Conservation (phyloP, 768 basidiomycete genomes). For the Heimioporus sp. region DNA sequence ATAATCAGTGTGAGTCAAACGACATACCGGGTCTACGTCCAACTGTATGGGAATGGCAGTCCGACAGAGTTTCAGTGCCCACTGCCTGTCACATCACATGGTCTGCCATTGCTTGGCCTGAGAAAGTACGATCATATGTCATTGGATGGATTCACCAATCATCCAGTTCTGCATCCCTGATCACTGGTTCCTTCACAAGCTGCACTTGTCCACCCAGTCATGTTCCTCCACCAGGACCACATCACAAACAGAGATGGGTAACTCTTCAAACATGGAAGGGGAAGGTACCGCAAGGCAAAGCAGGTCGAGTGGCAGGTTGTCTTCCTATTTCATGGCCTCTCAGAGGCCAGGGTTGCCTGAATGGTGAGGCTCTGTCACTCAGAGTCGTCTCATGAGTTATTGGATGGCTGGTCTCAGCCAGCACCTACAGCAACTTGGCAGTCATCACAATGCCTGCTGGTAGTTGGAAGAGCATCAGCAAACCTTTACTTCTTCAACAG, state of each 20-base stretch:
- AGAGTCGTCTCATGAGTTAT: conserved; percentile 61
- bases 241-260: not conserved
- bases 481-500: conserved; percentile 59
- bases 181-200: conserved; percentile 75
- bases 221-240: conserved; percentile 50
- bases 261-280: conserved; percentile 38
- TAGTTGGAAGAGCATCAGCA: conserved; percentile 66
- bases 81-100: too few species aligned
- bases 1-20: not conserved
- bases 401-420: conserved; percentile 61
- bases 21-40: conserved; percentile 62
- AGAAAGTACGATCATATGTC: too few species aligned
- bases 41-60: conserved; percentile 46
- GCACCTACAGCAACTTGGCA: conserved; percentile 38
- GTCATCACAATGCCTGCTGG: conserved; percentile 30
- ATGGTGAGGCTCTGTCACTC: conserved; percentile 53
- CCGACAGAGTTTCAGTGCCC: too few species aligned
- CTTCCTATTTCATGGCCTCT: conserved; percentile 15
- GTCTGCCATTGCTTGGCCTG: too few species aligned
- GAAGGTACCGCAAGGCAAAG: conserved; percentile 65
- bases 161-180: conserved; percentile 73
- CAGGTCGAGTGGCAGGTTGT: conserved; percentile 29
- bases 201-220: conserved; percentile 48
- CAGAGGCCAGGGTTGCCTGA: conserved; percentile 38
- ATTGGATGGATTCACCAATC: too few species aligned